Base-by-base conservation (phyloP, 495 filamentous ascomycete species). In the Penicillium desertorum region DNA sequence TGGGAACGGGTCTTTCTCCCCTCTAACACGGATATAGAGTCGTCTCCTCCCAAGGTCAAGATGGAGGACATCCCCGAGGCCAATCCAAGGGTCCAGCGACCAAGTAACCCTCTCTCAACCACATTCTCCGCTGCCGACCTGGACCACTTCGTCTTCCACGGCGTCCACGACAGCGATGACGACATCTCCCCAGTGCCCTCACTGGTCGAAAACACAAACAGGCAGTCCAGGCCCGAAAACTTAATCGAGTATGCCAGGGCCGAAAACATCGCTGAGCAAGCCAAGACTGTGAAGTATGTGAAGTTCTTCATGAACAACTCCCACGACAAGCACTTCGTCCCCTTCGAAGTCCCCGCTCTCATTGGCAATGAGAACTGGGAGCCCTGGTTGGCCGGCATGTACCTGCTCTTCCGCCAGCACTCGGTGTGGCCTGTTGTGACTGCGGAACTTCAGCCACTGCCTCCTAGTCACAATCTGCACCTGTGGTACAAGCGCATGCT, bases 281-380 rank as follows among this genome's bases (percentile, higher is more conserved):
- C 32, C 3, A 25, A 30, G 2, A 54, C 47, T 22, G 42, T 23
- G 27, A 54, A 42, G 12, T 19, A 52, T 10, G 45, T 62, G 4
- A 30, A 45, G 4, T 37, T 54, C 57, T 62, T 62, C 36, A 17
- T 48, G n/a, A 43, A 51, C 42, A 53, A 23, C 4, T 17, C 32
- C 19, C 29, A 55, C 7, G 52, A 62, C 32, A 62, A 59, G 29
- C 60, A 62, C 37, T 56, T 39, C 41, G 46, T 47, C 9, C 45
- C 45, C n/a, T 19, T 56, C 16, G n/a, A 37, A 4, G 19, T 62
- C 17, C 9, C n/a, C 12, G 7, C 23, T 2, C 52, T 62, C 12
- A 29, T 5, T 0, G 57, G 52, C 6, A n/a, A 27, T 7, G 51
- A 50, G 11, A 52, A 52, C 11, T 52, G 34, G 16, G 8, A 11